Evolutionary conservation across 768 basidiomycete genomes (phyloP).

Genomic region (Phanerochaete sordida): DNA sequence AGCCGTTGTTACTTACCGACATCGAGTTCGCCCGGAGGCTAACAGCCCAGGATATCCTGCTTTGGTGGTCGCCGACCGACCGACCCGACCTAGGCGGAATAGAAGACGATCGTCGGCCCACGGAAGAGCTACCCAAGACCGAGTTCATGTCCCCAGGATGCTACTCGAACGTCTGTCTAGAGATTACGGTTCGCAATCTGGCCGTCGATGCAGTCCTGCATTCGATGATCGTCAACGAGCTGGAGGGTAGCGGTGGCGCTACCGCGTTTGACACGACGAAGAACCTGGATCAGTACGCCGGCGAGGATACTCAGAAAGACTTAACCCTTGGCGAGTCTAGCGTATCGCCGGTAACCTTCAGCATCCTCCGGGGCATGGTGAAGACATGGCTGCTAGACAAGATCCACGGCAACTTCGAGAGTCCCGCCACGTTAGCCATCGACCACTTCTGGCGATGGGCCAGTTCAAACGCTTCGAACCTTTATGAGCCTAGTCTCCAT

Average conservation of each 20-base stretch:
- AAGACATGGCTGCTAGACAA: constrained; percentile 90
- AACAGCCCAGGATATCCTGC: constrained; percentile 80
- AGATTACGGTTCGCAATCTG: constrained; percentile 85
- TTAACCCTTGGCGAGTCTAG: constrained; percentile 87
- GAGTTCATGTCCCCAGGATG: constrained; percentile 84
- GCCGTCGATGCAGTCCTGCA: constrained; percentile 94
- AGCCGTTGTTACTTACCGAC: constrained; percentile 84
- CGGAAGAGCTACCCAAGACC: constrained; percentile 77
- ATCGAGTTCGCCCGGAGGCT: constrained; percentile 88
- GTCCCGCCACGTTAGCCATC: constrained; percentile 66
- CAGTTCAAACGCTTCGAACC: constrained; percentile 74
- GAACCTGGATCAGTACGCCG: constrained; percentile 86
- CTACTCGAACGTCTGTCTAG: constrained; percentile 91
- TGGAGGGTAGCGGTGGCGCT: constrained; percentile 92
- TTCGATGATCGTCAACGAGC: constrained; percentile 91
- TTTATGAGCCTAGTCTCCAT: constrained; percentile 92
- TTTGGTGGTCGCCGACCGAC: constrained; percentile 95
- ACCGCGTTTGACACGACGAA: constrained; percentile 94
- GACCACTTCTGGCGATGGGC: constrained; percentile 99
- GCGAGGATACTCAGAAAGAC: constrained; percentile 59
- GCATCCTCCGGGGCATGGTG: constrained; percentile 81
- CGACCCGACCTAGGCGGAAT: constrained; percentile 91
- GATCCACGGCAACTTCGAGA: constrained; percentile 61
- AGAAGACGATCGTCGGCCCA: constrained; percentile 77
- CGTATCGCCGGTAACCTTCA: constrained; percentile 83